A percentile compares a stretch with the other conserved stretches of the same genome.
Conservation (phyloP, 208 protist genomes). For the Leishmania aethiopica region DNA sequence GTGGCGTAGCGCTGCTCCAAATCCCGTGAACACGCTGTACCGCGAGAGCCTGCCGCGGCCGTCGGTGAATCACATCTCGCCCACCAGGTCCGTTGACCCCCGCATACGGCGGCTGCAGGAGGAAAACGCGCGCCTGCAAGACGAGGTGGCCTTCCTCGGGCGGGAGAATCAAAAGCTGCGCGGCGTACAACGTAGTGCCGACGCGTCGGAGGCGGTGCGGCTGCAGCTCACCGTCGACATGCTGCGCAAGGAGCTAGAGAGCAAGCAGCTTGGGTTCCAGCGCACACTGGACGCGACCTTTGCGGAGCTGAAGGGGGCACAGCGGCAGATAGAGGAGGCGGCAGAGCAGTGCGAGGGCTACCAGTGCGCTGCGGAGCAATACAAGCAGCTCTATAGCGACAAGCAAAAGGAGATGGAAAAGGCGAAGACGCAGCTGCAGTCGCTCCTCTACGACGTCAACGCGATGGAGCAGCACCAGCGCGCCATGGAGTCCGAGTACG, state of each 20-base stretch:
- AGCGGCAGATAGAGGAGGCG: conserved; percentile 29
- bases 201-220: conserved; percentile 38
- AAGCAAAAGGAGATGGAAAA: conserved; percentile 48
- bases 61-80: conserved; percentile 2
- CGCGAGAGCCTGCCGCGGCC: neutral
- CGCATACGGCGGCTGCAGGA: conserved; percentile 37
- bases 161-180: conserved; percentile 54
- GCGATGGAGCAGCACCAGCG: conserved; percentile 38
- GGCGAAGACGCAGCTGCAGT: conserved; percentile 38
- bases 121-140: conserved; percentile 52
- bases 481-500: conserved; percentile 34
- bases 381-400: conserved; percentile 49
- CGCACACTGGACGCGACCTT: conserved; percentile 14
- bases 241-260: conserved; percentile 42
- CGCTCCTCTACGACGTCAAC: conserved; percentile 36
- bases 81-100: conserved; percentile 24
- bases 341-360: conserved; percentile 47
- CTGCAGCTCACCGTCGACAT: conserved; percentile 53
- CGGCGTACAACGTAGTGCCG: conserved; percentile 24
- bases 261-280: conserved; percentile 38
- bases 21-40: neutral
- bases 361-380: conserved; percentile 48
- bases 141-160: conserved; percentile 53
- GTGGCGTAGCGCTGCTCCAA: neutral
- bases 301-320: conserved; percentile 19